Evolutionary conservation across 805 yeast genomes (phyloP).

Genomic region (Isabelozyma rhagii): DNA sequence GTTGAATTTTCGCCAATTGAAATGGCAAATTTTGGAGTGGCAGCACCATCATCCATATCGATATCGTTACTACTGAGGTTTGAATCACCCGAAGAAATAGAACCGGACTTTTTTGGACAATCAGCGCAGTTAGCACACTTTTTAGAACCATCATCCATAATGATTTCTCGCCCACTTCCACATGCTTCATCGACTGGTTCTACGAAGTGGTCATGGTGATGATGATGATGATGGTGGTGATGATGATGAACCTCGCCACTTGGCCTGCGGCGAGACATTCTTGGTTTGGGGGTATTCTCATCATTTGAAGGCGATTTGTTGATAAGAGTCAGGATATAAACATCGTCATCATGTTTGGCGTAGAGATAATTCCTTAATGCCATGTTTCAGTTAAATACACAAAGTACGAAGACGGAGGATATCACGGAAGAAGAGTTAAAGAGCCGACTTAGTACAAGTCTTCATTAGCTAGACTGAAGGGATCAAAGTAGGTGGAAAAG

Average conservation of each 20-base stretch:
- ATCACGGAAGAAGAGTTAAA: neutral
- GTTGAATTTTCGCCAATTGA: slow-evolving; percentile 1
- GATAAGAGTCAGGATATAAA: slow-evolving; percentile 12
- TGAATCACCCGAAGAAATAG: neutral
- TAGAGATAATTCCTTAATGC: slow-evolving; percentile 41
- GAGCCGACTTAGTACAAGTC: neutral
- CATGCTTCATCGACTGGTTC: neutral
- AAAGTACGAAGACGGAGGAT: neutral
- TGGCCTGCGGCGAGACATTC: neutral
- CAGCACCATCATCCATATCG: neutral
- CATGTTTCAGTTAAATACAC: slow-evolving; percentile 14
- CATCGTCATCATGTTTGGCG: slow-evolving; percentile 31
- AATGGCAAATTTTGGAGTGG: slow-evolving; percentile 9
- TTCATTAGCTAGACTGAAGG: neutral
- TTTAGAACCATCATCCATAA: slow-evolving; percentile 19
- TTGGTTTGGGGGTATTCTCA: neutral
- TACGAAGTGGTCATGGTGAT: neutral
- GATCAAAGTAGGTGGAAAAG: neutral
- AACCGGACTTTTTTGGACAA: slow-evolving; percentile 18
- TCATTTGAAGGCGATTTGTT: slow-evolving; percentile 9
- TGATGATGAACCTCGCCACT: slow-evolving; percentile 2
- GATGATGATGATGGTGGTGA: slow-evolving; percentile 1
- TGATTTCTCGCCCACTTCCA: slow-evolving; percentile 4
- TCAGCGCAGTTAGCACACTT: slow-evolving; percentile 29
- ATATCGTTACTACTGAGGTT: neutral